Conservation (phyloP, 257 asterid species). For the Galeopsis tetrahit region DNA sequence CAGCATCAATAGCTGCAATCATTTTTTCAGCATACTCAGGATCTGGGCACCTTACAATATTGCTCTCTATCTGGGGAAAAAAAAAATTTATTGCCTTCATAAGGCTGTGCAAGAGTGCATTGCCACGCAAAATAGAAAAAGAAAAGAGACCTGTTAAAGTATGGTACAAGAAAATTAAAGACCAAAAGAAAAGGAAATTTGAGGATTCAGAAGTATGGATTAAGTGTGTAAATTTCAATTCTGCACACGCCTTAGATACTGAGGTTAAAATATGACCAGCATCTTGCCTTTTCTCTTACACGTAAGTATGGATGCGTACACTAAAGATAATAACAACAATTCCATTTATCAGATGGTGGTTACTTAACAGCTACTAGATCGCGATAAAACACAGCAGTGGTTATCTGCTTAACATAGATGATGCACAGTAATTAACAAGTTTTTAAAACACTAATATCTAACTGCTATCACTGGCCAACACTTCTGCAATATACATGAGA, state of each 20-base stretch:
- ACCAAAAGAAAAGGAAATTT: constrained; percentile 12
- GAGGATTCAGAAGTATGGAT: constrained; percentile 22
- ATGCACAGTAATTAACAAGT: constrained; percentile 23
- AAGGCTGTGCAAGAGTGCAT: constrained; percentile 21
- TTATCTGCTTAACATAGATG: constrained; percentile 13
- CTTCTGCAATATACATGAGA: constrained; percentile 10
- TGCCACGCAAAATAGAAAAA: constrained; percentile 14
- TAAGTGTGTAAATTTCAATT: constrained; percentile 8
- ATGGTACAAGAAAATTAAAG: constrained; percentile 19
- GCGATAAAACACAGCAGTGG: not conserved
- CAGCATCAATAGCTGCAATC: constrained; percentile 97
- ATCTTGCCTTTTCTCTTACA: constrained; percentile 13
- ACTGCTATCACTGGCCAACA: constrained; percentile 16
- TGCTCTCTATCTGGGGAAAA: constrained; percentile 85
- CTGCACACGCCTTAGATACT: not conserved
- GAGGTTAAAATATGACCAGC: constrained; percentile 15
- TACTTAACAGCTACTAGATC: constrained; percentile 13
- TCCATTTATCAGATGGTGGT: constrained; percentile 15
- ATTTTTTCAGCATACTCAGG: constrained; percentile 95
- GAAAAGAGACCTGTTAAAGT: not conserved
- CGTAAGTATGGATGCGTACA: not conserved
- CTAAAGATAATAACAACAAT: not conserved
- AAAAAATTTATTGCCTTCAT: constrained; percentile 23
- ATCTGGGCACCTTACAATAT: constrained; percentile 91
- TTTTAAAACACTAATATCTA: not conserved